Conservation (phyloP, 495 filamentous ascomycete species). For the Jackrogersella minutella region DNA sequence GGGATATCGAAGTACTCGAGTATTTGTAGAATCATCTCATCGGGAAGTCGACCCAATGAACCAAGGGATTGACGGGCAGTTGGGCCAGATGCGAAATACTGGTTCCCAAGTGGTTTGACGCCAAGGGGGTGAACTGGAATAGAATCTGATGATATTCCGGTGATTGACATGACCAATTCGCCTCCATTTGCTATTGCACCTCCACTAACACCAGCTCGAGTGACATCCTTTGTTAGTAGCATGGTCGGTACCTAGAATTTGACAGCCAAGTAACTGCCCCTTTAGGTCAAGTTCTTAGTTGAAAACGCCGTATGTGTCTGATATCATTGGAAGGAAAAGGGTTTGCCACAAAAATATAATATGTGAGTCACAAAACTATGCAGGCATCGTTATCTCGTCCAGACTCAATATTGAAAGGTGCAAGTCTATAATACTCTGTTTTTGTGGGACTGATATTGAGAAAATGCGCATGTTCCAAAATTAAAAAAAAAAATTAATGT, state of each 20-base stretch:
- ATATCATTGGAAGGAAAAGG: neutral
- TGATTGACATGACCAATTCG: constrained; percentile 30
- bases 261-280: constrained; percentile 13
- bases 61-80: constrained; percentile 75
- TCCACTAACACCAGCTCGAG: constrained; percentile 29
- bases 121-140: constrained; percentile 85
- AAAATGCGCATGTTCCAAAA: neutral
- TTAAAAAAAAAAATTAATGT: neutral
- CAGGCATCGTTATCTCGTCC: too few relatives aligned
- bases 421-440: neutral
- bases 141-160: constrained; percentile 44
- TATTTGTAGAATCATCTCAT: constrained; percentile 80
- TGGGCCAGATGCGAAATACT: constrained; percentile 65
- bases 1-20: constrained; percentile 76
- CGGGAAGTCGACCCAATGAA: constrained; percentile 69
- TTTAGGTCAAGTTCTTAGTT: constrained; percentile 19
- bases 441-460: constrained; percentile 13
- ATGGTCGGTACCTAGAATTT: constrained; percentile 22
- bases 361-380: constrained; percentile 25
- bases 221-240: constrained; percentile 36
- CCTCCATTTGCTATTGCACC: constrained; percentile 17
- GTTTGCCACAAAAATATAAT: constrained; percentile 16
- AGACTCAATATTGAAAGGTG: neutral
- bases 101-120: constrained; percentile 89
- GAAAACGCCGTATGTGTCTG: constrained; percentile 6